phyloP scores from a whole-genome alignment of 2,329 filamentous ascomycete species.

The Monosporascus sp. region DNA sequence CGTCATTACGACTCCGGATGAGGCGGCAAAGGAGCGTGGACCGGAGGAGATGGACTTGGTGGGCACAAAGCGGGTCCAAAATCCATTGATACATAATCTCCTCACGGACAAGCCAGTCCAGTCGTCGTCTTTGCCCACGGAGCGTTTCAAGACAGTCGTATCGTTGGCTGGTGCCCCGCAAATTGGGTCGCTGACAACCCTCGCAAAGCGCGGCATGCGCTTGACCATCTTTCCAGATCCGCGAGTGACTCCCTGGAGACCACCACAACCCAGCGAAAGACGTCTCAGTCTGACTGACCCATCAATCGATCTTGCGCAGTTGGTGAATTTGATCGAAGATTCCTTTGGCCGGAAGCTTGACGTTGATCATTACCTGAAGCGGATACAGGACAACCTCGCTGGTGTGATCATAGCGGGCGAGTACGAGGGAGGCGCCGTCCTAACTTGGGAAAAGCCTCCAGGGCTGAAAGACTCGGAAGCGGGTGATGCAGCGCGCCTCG shows the following conservation, averaged over 20 bases:
- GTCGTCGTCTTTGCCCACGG: conserved; percentile 81
- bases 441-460: conserved; percentile 85
- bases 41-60: conserved; percentile 49
- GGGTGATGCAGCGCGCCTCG: conserved; percentile 55
- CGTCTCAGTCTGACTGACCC: conserved; percentile 71
- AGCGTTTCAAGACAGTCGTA: conserved; percentile 46
- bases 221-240: conserved; percentile 77
- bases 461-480: conserved; percentile 50
- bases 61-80: conserved; percentile 52
- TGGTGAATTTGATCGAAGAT: conserved; percentile 86
- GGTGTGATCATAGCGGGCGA: conserved; percentile 92
- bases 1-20: conserved; percentile 78
- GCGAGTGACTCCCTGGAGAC: conserved; percentile 58
- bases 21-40: conserved; percentile 57
- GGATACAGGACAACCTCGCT: conserved; percentile 76
- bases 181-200: conserved; percentile 57
- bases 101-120: conserved; percentile 91
- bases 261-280: conserved; percentile 52
- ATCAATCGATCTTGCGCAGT: conserved; percentile 73
- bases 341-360: conserved; percentile 85
- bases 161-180: conserved; percentile 29
- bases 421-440: conserved; percentile 90
- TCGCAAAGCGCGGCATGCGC: conserved; percentile 88
- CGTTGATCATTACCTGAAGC: conserved; percentile 71
- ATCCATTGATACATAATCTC: conserved; percentile 91